A percentile compares a stretch with the other conserved stretches of the same genome.
phyloP scores from a whole-genome alignment of 768 basidiomycete species.

The Leucocoprinus leucothites region DNA sequence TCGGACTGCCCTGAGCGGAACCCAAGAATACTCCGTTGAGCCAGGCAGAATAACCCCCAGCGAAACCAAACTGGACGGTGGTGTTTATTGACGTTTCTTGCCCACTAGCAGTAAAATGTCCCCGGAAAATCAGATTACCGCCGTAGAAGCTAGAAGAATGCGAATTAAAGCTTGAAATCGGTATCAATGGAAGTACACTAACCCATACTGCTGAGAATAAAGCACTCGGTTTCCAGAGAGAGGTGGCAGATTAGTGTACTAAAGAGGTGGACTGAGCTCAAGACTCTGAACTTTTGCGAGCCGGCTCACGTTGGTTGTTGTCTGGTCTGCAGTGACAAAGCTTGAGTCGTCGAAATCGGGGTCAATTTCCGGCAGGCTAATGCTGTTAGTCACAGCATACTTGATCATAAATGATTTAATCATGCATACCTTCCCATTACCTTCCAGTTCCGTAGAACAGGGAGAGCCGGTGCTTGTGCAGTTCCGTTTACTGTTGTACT shows the following conservation, averaged over 20 bases:
- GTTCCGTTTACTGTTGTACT: slow-evolving; percentile 21
- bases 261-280: background rate
- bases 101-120: slow-evolving; percentile 49
- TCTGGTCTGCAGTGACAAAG: slow-evolving; percentile 69
- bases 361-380: slow-evolving; percentile 72
- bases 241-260: slow-evolving; percentile 51
- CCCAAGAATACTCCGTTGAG: slow-evolving; percentile 48
- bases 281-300: background rate
- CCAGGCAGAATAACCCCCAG: slow-evolving; percentile 52
- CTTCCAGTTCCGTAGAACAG: slow-evolving; percentile 41
- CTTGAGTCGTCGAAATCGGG: slow-evolving; percentile 53
- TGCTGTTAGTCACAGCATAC: slow-evolving; percentile 32
- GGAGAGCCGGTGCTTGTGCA: slow-evolving; percentile 23
- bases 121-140: slow-evolving; percentile 49
- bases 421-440: slow-evolving; percentile 37
- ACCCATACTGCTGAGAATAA: slow-evolving; percentile 55
- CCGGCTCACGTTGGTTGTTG: slow-evolving; percentile 62
- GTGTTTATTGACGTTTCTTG: slow-evolving; percentile 42
- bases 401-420: too few relatives aligned
- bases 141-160: slow-evolving; percentile 41
- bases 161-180: background rate
- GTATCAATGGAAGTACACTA: background rate
- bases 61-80: slow-evolving; percentile 47
- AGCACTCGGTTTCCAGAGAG: slow-evolving; percentile 40
- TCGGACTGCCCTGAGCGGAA: slow-evolving; percentile 55